Evolutionary conservation across 148 eudicot genomes (phyloP).

Genomic region (Linanthus parryae): DNA sequence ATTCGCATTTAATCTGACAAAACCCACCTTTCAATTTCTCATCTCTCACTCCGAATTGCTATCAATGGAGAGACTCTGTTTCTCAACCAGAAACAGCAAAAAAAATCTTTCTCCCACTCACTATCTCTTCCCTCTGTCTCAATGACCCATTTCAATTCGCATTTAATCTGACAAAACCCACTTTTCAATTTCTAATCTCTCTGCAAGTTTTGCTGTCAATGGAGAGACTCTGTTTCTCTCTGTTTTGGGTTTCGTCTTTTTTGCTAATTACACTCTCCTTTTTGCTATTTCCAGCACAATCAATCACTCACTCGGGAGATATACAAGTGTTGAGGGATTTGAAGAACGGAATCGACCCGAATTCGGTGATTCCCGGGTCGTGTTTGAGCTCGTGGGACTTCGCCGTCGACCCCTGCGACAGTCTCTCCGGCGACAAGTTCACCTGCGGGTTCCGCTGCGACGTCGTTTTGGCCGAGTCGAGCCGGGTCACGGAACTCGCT

Average conservation of each 20-base stretch:
- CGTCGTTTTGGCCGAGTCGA: constrained; percentile 1
- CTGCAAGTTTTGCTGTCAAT: not conserved
- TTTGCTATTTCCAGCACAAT: constrained; percentile 9
- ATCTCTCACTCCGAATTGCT: not conserved
- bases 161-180: not conserved
- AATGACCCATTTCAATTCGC: not conserved
- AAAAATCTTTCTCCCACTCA: not conserved
- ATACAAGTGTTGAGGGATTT: constrained; percentile 41
- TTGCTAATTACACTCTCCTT: constrained; percentile 9
- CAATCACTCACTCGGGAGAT: constrained; percentile 55
- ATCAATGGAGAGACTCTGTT: no score
- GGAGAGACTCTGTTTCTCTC: not conserved
- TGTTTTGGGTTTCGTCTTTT: constrained; percentile 2
- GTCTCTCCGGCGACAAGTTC: constrained; percentile 43
- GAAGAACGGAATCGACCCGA: constrained; percentile 24
- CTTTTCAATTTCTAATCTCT: not conserved
- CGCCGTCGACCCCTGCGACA: constrained; percentile 71
- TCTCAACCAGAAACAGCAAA: no score
- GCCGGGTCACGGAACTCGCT: constrained; percentile 44
- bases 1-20: not conserved
- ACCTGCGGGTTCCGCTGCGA: constrained; percentile 80
- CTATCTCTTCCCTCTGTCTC: not conserved
- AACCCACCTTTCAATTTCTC: not conserved
- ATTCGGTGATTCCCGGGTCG: constrained; percentile 50
- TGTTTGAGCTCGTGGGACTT: constrained; percentile 82